These are phyloP conservation scores for Suhomyces anneliseae DNA, from an alignment of 1,139 yeast species.

Conservation along the genomic window DNA sequence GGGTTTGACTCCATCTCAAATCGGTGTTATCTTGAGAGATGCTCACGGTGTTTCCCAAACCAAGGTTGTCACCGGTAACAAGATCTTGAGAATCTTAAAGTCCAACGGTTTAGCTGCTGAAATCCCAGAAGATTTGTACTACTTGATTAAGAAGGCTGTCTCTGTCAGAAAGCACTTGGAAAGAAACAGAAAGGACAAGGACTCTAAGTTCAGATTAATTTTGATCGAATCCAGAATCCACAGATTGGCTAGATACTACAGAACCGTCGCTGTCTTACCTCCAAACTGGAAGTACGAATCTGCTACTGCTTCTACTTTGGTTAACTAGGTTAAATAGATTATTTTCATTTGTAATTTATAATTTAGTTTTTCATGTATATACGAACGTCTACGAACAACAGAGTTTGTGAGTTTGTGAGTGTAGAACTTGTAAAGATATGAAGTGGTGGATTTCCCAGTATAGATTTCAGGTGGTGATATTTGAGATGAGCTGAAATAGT, in stretches of 20 bases:
- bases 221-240: conserved; percentile 99
- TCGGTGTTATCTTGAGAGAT: conserved; percentile 99
- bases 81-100: conserved; percentile 98
- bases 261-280: conserved; percentile 97
- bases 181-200: conserved; percentile 99
- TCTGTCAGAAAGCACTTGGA: conserved; percentile 99
- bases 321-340: conserved; percentile 60
- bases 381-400: neutral
- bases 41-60: conserved; percentile 99
- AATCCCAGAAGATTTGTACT: conserved; percentile 99
- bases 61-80: conserved; percentile 98
- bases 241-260: conserved; percentile 99
- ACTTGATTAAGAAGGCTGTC: conserved; percentile 99
- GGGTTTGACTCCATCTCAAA: conserved; percentile 99
- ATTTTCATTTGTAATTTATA: conserved; percentile 7
- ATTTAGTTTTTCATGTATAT: conserved; percentile 1
- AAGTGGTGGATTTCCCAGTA: no score
- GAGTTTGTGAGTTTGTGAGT: neutral
- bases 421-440: no score
- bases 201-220: conserved; percentile 99
- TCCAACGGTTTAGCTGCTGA: conserved; percentile 99
- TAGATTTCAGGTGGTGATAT: no score
- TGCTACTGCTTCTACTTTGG: conserved; percentile 99
- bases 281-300: conserved; percentile 99
- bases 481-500: no score